phyloP scores from a whole-genome alignment of 805 yeast species.

The Priceomyces carsonii region DNA sequence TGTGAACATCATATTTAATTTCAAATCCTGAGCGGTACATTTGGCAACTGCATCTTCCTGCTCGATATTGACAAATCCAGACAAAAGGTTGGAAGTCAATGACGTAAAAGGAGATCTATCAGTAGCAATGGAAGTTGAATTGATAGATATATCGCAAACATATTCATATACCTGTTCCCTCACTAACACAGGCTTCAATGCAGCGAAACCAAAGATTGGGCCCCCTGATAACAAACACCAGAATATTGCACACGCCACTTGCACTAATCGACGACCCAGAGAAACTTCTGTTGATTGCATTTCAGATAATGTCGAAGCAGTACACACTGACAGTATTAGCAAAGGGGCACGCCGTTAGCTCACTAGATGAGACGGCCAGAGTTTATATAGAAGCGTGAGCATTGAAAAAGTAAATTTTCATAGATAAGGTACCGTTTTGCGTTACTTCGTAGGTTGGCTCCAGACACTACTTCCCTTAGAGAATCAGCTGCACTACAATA shows the following conservation, averaged over 20 bases:
- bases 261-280: constrained; percentile 30
- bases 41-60: constrained; percentile 34
- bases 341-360: no score
- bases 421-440: no score
- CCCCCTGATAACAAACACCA: constrained; percentile 62
- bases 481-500: no score
- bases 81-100: constrained; percentile 12
- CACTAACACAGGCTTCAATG: constrained; percentile 53
- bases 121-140: constrained; percentile 8
- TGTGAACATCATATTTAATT: constrained; percentile 58
- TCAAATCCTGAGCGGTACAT: constrained; percentile 55
- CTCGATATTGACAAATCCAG: constrained; percentile 5
- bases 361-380: no score
- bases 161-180: constrained; percentile 48
- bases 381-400: no score
- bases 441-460: no score
- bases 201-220: constrained; percentile 62
- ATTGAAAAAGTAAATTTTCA: no score
- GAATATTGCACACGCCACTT: constrained; percentile 49
- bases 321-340: no score
- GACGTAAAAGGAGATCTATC: constrained; percentile 10
- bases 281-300: constrained; percentile 14
- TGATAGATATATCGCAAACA: constrained; percentile 29
- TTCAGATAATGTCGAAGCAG: no score
- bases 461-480: no score